Evolutionary conservation across 257 asterid genomes (phyloP).

Genomic region (Lantana camara): DNA sequence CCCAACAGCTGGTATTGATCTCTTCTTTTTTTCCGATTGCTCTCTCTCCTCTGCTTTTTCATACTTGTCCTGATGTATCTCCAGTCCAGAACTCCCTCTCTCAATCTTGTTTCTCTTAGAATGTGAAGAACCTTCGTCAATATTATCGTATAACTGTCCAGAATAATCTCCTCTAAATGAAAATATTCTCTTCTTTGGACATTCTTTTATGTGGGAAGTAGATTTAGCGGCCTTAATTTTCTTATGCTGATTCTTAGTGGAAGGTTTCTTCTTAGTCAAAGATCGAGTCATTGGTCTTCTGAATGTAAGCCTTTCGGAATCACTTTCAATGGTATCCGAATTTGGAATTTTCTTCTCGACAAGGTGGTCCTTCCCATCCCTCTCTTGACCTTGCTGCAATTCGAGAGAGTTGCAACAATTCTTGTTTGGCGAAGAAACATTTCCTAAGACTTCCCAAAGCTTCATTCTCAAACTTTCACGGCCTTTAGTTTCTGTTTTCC

Average conservation of each 20-base stretch:
- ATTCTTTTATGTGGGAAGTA: constrained; percentile 36
- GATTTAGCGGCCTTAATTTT: constrained; percentile 38
- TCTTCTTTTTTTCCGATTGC: constrained; percentile 38
- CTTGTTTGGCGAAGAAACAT: constrained; percentile 59
- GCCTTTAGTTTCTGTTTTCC: constrained; percentile 51
- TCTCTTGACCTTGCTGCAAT: constrained; percentile 38
- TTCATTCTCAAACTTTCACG: constrained; percentile 60
- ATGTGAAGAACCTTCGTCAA: constrained; percentile 42
- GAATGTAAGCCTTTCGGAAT: constrained; percentile 50
- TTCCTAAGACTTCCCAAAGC: constrained; percentile 79
- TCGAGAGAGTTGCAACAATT: constrained; percentile 33
- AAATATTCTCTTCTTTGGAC: constrained; percentile 37
- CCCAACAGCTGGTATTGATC: constrained; percentile 37
- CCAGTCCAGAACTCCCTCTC: constrained; percentile 39
- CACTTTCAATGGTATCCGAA: constrained; percentile 85
- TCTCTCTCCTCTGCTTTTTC: constrained; percentile 43
- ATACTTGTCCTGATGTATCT: constrained; percentile 33
- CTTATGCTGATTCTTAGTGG: constrained; percentile 35
- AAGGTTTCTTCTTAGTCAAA: constrained; percentile 47
- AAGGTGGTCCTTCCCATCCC: constrained; percentile 37
- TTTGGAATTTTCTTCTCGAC: constrained; percentile 42
- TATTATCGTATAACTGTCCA: constrained; percentile 41
- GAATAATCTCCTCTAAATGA: constrained; percentile 44
- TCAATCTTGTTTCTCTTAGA: constrained; percentile 41
- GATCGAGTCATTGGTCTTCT: constrained; percentile 60